Conservation (phyloP, 2,329 filamentous ascomycete genomes). For the Sordariomycetes sp. region DNA sequence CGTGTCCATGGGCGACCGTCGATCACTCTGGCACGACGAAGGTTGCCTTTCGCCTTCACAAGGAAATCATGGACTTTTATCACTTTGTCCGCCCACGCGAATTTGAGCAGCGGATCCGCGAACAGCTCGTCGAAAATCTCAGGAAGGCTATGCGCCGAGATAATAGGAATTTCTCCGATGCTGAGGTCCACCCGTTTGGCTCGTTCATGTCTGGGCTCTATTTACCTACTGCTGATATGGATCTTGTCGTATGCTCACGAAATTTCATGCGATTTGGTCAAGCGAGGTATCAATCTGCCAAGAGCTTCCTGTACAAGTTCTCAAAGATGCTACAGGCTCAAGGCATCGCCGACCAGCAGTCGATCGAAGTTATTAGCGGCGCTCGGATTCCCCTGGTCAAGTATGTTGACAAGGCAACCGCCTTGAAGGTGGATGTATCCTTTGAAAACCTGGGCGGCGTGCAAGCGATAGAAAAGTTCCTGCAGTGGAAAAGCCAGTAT, state of each 20-base stretch:
- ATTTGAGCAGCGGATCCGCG: slow-evolving; percentile 70
- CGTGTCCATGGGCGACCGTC: slow-evolving; percentile 53
- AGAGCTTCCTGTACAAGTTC: slow-evolving; percentile 53
- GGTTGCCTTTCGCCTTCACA: slow-evolving; percentile 61
- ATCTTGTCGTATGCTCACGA: slow-evolving; percentile 67
- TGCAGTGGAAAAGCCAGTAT: slow-evolving; percentile 67
- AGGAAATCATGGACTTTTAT: slow-evolving; percentile 85
- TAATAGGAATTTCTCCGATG: slow-evolving; percentile 41
- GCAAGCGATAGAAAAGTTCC: slow-evolving; percentile 70
- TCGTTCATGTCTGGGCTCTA: slow-evolving; percentile 81
- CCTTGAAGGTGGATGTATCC: slow-evolving; percentile 81
- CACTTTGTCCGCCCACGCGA: slow-evolving; percentile 68
- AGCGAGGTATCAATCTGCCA: slow-evolving; percentile 37
- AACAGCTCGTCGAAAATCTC: slow-evolving; percentile 63
- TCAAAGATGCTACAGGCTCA: slow-evolving; percentile 45
- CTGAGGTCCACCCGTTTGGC: slow-evolving; percentile 70
- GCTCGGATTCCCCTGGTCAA: slow-evolving; percentile 92
- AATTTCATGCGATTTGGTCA: slow-evolving; percentile 46
- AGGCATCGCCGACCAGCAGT: slow-evolving; percentile 45
- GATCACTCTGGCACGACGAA: slow-evolving; percentile 45
- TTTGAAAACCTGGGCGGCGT: slow-evolving; percentile 88
- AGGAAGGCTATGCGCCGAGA: slow-evolving; percentile 45
- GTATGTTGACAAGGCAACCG: slow-evolving; percentile 69
- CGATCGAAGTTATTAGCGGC: slow-evolving; percentile 58
- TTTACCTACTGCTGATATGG: slow-evolving; percentile 76